phyloP scores from a whole-genome alignment of 2,329 filamentous ascomycete species.

The Claviceps cyperi region DNA sequence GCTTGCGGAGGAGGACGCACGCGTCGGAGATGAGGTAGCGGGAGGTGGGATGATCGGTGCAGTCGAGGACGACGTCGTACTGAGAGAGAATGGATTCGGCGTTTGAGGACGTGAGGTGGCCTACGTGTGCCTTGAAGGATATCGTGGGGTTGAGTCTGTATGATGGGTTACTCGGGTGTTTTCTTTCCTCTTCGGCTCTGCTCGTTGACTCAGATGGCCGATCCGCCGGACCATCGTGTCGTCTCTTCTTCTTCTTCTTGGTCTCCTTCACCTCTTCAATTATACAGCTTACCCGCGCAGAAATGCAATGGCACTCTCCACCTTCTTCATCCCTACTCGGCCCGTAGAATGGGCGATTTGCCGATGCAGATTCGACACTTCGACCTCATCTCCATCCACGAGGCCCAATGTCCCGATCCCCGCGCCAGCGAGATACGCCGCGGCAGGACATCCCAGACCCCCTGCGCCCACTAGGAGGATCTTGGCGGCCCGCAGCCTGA shows the following conservation, averaged over 20 bases:
- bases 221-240: neutral
- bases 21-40: constrained; percentile 88
- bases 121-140: constrained; percentile 45
- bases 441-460: constrained; percentile 81
- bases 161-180: constrained; percentile 1
- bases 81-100: constrained; percentile 48
- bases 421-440: constrained; percentile 81
- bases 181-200: neutral
- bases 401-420: constrained; percentile 74
- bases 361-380: constrained; percentile 80
- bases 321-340: constrained; percentile 62
- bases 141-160: constrained; percentile 58
- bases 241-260: neutral
- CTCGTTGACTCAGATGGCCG: neutral
- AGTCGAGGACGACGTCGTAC: constrained; percentile 84
- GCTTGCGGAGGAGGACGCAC: constrained; percentile 64
- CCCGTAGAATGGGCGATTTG: constrained; percentile 69
- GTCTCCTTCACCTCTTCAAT: neutral
- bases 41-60: constrained; percentile 83
- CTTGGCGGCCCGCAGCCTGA: constrained; percentile 51
- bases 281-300: constrained; percentile 33
- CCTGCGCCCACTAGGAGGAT: constrained; percentile 79
- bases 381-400: constrained; percentile 77
- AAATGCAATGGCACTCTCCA: constrained; percentile 56
- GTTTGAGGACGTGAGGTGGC: constrained; percentile 53